Base-by-base conservation (phyloP, 2,329 filamentous ascomycete species). In the Massarina eburnea region DNA sequence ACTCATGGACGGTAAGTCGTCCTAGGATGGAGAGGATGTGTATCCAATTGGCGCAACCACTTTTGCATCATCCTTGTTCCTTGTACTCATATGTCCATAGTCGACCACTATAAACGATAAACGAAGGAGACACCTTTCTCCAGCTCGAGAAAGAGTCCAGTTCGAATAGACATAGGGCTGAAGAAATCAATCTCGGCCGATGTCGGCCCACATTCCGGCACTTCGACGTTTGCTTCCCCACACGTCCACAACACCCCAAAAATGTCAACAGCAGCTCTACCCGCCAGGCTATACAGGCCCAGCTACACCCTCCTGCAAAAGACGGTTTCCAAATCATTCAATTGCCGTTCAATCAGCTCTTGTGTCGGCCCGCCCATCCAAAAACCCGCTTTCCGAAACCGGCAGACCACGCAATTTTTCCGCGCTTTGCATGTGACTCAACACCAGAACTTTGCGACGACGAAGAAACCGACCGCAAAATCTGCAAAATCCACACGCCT, bases 371-470 rank as follows among this genome's bases (percentile, higher is more conserved):
- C 55, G 57, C 46, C 49, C 45, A 35, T 40, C 48, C 40, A 53
- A 47, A 38, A 55, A 51, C 46, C 51, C 46, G 47, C 52, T 55
- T 58, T 56, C 62, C 61, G 62, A 55, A 61, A 56, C 50, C 61
- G 61, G 60, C 60, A 60, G 59, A 62, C 30, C n/a, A 22, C 48
- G 55, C 46, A 61, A 60, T 57, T 61, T 61, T 64, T 59, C 59
- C 41, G 40, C 21, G 26, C 20, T 24, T 37, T 49, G 39, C 47
- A 49, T 39, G 42, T 49, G 42, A 49, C 38, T 44, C 45, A 48
- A 43, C 19, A 18, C 18, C 34, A 36, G 17, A 36, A 21, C 34
- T 8, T 34, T 15, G 54, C 59, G 40, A 46, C 57, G 49, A 59
- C 55, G 26, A 54, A 44, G 8, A 48, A 29, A 18, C 43, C 51